Base-by-base conservation (phyloP, 1,284 basidiomycete species). In the Trametes sp. region DNA sequence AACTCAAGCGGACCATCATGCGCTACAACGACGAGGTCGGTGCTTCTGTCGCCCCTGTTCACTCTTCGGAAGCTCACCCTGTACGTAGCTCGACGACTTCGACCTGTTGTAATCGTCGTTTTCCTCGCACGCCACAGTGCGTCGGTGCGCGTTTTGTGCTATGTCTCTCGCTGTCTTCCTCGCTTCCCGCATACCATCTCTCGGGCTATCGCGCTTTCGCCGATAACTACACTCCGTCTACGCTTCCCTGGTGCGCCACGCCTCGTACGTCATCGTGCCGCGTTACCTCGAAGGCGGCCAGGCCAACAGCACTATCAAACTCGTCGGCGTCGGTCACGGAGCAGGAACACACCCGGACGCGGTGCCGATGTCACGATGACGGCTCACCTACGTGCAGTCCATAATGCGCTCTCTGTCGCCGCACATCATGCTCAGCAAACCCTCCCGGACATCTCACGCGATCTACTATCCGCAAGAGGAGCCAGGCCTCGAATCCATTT, bases 1-100 rank as follows among this genome's bases (percentile, higher is more conserved):
- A 97, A 76, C 87, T 98, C 76, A 98, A 98, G 87, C 86, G 97
- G 65, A 96, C 94, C 0, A 90, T 99, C 75, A 93, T 97, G 89
- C 82, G 85, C 67, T 99, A 99, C 84, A 99, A 98, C 76, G 96
- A 98, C 80, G 94, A 98, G 87, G 94, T 95, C 62, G 59, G 85
- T 76, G 51, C 53, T 16, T 57, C 33, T 36, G 38, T 29, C 16
- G 35, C 48, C 21, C 57, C 26, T 21, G 29, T 14, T 48, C 33
- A 35, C 35, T 48, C 11, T 8, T 52, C 28, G 16, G 49, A 13
- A 4, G n/a, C 60, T 57, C 14, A 62, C 14, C 44, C 67, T 70
- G 44, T 72, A 68, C n/a, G 33, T 70, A 95, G 94, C 85, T 96
- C 62, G 94, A 96, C 77, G 94, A 96, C 77, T 96, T 91, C 76